phyloP scores from a whole-genome alignment of 2,329 filamentous ascomycete genomes.

The Aspergillus awamori region DNA sequence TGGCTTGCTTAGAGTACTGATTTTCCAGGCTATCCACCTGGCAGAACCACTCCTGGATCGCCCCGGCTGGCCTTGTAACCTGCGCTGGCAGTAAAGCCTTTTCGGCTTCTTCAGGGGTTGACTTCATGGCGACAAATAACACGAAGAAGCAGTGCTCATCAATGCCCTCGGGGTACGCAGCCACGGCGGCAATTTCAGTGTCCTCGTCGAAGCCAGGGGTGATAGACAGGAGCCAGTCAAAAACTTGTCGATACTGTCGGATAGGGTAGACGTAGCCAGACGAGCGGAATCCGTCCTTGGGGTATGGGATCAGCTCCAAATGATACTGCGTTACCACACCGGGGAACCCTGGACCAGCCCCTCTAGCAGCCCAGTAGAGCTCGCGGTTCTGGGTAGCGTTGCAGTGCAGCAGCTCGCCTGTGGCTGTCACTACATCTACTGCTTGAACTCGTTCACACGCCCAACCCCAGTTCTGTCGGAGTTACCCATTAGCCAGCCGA shows the following conservation, averaged over 20 bases:
- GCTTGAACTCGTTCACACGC: constrained; percentile 52
- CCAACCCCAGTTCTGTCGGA: constrained; percentile 57
- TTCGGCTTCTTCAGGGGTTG: constrained; percentile 15
- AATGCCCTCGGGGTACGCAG: constrained; percentile 38
- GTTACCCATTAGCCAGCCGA: too few species aligned
- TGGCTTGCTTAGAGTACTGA: constrained; percentile 48
- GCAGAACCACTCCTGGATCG: constrained; percentile 44
- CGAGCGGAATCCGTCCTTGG: constrained; percentile 30
- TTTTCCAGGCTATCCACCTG: constrained; percentile 27
- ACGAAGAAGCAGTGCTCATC: constrained; percentile 30
- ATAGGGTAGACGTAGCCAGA: constrained; percentile 53
- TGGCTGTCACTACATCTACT: constrained; percentile 54
- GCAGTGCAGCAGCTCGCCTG: constrained; percentile 36
- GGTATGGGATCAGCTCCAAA: constrained; percentile 41
- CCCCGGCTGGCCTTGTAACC: constrained; percentile 42
- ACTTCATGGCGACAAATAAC: constrained; percentile 24
- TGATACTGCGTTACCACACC: constrained; percentile 57
- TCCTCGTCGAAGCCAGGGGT: constrained; percentile 19
- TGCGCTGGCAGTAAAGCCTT: constrained; percentile 20
- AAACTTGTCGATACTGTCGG: constrained; percentile 48
- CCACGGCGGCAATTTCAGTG: constrained; percentile 32
- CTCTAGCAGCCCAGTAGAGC: constrained; percentile 54
- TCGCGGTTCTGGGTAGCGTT: constrained; percentile 46
- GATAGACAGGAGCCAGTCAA: constrained; percentile 50
- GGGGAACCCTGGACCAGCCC: constrained; percentile 53